Percentiles rank a stretch among this genome's conserved stretches.
Conservation (phyloP, 106 monocot species). For the Apostasia ramifera region DNA sequence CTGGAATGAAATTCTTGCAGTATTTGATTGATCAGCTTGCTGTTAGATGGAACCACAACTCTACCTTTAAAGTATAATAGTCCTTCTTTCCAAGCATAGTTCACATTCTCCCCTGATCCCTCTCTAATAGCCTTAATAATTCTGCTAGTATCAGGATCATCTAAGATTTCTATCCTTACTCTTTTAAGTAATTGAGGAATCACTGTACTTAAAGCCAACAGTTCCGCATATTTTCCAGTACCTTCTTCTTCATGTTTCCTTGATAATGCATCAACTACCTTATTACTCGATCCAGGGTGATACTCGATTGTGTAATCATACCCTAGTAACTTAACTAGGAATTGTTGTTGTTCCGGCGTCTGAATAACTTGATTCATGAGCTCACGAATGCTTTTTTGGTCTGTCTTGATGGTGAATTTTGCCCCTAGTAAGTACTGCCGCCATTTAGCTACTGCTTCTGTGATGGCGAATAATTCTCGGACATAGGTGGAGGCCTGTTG, state of each 20-base stretch:
- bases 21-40: no score
- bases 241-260: background rate
- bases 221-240: background rate
- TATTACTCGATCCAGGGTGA: background rate
- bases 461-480: background rate
- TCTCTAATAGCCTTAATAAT: background rate
- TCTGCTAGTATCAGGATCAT: background rate
- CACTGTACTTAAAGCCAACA: no score
- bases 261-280: slow-evolving; percentile 4
- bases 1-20: no score
- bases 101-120: background rate
- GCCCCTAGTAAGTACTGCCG: background rate
- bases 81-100: no score
- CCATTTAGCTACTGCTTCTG: slow-evolving; percentile 2
- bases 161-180: background rate
- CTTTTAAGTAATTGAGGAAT: background rate
- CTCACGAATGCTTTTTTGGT: slow-evolving; percentile 2
- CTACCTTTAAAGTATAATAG: no score
- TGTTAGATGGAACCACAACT: no score
- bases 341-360: background rate
- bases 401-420: background rate
- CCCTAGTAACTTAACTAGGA: background rate
- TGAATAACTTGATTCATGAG: background rate
- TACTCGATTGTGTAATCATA: background rate
- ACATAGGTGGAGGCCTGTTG: background rate